Evolutionary conservation across 495 filamentous ascomycete species (phyloP), one percentile per base, ranked within the genome.

Genomic region (Monascus purpureus): DNA sequence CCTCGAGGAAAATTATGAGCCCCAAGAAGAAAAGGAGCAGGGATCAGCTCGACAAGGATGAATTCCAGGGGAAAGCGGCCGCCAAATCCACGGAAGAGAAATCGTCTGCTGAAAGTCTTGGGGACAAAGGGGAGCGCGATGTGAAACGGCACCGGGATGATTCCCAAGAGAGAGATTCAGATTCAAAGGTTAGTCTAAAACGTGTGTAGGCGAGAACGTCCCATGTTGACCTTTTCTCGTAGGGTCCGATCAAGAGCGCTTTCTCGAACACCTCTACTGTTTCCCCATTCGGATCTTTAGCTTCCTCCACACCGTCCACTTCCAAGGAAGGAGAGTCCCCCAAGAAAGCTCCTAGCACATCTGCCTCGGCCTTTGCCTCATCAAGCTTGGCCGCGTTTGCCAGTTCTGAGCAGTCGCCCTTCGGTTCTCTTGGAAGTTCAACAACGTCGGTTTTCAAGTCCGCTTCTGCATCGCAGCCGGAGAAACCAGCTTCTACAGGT

Each of bases 371-470:
- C 14, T 78, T 78, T 40, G 67, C 63, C 28, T 48, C 63, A 22
- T 69, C 71, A 4, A 58, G 58, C 13, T 45, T 73, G 36, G 43
- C 62, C 34, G 58, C 62, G 6, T 67, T 77, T 37, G 59, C 72
- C 13, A 46, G 50, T 13, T 68, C 72, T 11, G 51, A 66, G 19
- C 46, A 63, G 11, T 77, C 74, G 3, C 69, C 72, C 6, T 77
- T 79, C 39, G 65, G 71, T 27, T 46, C 61, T 6, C 36, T 72
- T 28, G 61, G 54, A 30, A 36, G 51, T 17, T 55, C 63, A 1
- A 49, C 54, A 11, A 33, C 51, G n/a, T 65, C 61, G 9, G 40
- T 58, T 14, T 64, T 64, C 48, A 55, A 53, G 28, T 45, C 51
- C n/a, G 25, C 19, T 14, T 4, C 35, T 33, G 13, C 35, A 36